Evolutionary conservation across 2,329 filamentous ascomycete genomes (phyloP), one percentile per base, ranked within the genome.

Genomic region (Paecilomyces sp.): DNA sequence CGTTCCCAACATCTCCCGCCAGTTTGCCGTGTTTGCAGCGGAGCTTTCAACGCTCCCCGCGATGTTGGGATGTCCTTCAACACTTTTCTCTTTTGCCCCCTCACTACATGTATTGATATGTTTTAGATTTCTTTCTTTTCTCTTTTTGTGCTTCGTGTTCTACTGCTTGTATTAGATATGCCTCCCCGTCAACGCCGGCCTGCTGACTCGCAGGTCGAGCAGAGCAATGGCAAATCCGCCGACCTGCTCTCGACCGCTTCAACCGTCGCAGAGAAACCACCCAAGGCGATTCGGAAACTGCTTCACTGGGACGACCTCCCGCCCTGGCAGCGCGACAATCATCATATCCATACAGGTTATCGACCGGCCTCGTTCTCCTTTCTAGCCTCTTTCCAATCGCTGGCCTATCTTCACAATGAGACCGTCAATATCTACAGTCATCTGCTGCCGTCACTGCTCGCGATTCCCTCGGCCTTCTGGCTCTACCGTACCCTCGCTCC

Each of bases 341-440:
- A 86, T 62, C 88, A 85, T 76, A 90, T 91, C 60, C 79, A 79
- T 58, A 82, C 81, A 28, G 85, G 86, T 62, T 91, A 90, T 74
- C 83, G 88, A 52, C 83, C 84, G 1, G 79, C 80, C 24, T 86
- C 85, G 1, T 81, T 81, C 59, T 89, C 86, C 0, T 88, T 85
- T 72, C 60, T 70, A 13, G 80, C 77, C 59, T 89, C 85, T 22
- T 79, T 84, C 60, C 74, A 80, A 47, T 86, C 82, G 36, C 75
- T 90, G 15, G 73, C 78, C 57, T 86, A 88, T 71, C 68, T 89
- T 13, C 86, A 90, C 75, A 89, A 88, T 70, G 84, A 88, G 70
- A 83, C 83, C 5, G 83, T 90, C 55, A 91, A 91, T 71, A 89
- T 90, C 67, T 90, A 88, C 72, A 82, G 85, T 2, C 88, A 91